A percentile compares a stretch with the other conserved stretches of the same genome.
phyloP scores from a whole-genome alignment of 2,329 filamentous ascomycete species.

The Epichloe aotearoae region DNA sequence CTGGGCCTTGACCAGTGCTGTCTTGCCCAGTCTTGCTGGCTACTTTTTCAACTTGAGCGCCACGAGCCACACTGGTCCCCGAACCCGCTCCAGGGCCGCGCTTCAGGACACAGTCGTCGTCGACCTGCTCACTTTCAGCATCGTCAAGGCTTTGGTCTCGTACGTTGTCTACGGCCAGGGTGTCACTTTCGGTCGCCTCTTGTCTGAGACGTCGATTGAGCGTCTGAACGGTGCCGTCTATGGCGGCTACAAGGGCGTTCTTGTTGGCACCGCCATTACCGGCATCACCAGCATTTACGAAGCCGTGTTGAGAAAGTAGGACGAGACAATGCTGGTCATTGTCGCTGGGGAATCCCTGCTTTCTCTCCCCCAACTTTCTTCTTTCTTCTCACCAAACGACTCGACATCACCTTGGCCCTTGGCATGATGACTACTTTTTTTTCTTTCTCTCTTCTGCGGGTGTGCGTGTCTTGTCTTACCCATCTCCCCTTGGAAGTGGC shows the following conservation, averaged over 20 bases:
- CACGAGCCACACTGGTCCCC: constrained; percentile 27
- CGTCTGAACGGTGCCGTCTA: constrained; percentile 55
- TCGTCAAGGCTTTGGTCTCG: constrained; percentile 69
- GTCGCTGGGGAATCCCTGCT: neutral
- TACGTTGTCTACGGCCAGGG: constrained; percentile 68
- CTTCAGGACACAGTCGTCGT: constrained; percentile 44
- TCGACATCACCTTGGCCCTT: neutral
- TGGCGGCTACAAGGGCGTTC: constrained; percentile 55
- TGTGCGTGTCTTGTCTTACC: neutral
- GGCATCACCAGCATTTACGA: constrained; percentile 62
- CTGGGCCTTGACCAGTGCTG: constrained; percentile 60
- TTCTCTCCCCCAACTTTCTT: too few relatives aligned
- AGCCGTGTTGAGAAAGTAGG: constrained; percentile 56
- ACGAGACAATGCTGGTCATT: neutral
- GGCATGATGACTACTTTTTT: neutral
- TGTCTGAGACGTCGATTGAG: constrained; percentile 45
- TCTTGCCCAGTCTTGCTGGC: constrained; percentile 57
- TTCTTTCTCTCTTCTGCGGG: neutral
- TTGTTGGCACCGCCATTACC: constrained; percentile 56
- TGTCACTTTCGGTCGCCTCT: constrained; percentile 46
- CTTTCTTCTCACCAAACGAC: neutral
- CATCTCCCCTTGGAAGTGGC: constrained; percentile 9
- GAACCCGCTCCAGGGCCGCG: constrained; percentile 28
- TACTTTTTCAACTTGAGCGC: constrained; percentile 85
- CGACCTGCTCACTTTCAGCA: constrained; percentile 83